phyloP scores from a whole-genome alignment of 2,329 filamentous ascomycete genomes.

The Elsinoe necatrix region DNA sequence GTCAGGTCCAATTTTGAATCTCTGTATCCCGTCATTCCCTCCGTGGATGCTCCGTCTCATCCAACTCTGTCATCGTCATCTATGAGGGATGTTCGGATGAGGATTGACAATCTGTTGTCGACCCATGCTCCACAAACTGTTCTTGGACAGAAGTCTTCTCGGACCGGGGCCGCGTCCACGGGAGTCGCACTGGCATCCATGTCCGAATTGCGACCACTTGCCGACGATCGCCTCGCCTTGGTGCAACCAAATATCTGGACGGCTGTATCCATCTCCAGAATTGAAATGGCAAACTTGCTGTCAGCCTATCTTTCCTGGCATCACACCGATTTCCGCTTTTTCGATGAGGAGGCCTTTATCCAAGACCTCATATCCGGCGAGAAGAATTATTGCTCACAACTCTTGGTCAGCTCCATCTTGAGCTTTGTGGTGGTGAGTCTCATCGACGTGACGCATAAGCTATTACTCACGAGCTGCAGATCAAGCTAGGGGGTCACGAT shows the following conservation, averaged over 20 bases:
- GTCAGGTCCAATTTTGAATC: background rate
- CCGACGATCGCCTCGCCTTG: background rate
- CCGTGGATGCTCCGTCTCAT: background rate
- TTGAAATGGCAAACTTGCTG: constrained; percentile 1
- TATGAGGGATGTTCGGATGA: background rate
- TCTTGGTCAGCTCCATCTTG: background rate
- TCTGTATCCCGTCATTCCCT: background rate
- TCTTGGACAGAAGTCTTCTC: background rate
- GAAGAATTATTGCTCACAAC: background rate
- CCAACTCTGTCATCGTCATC: background rate
- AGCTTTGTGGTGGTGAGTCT: background rate
- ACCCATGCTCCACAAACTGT: background rate
- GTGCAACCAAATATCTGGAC: constrained; percentile 3
- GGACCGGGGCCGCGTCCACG: background rate
- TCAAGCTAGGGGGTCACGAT: background rate
- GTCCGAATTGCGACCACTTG: background rate
- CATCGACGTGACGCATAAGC: background rate
- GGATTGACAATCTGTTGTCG: background rate
- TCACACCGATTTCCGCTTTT: background rate
- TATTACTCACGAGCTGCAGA: background rate
- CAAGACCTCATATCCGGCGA: background rate
- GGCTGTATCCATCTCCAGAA: background rate
- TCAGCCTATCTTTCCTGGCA: constrained; percentile 1
- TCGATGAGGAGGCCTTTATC: background rate
- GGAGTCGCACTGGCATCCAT: background rate